Percentiles rank a stretch among this genome's conserved stretches.
Conservation (phyloP, 1,284 basidiomycete species). For the Malassezia sp. region DNA sequence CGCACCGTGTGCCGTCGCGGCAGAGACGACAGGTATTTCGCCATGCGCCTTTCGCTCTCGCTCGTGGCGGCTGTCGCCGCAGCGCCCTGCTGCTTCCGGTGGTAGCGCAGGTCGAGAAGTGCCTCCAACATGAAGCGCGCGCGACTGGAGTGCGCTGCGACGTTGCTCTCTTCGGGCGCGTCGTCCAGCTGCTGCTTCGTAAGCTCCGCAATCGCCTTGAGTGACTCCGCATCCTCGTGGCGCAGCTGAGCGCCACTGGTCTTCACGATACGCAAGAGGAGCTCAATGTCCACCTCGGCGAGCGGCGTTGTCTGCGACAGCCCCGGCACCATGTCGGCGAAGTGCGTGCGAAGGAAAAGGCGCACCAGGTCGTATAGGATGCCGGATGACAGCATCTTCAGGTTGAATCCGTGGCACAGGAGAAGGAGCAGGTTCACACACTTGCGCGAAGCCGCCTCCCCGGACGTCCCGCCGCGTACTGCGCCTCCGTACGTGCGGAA, state of each 20-base stretch:
- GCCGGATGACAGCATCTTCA: conserved; percentile 76
- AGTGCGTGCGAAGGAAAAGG: conserved; percentile 54
- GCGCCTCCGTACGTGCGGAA: conserved; percentile 15
- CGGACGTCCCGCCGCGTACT: conserved; percentile 6
- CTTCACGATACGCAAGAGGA: conserved; percentile 70
- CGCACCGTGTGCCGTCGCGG: conserved; percentile 29
- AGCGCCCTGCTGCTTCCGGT: conserved; percentile 51
- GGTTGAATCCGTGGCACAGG: conserved; percentile 85
- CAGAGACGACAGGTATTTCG: conserved; percentile 32
- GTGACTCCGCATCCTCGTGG: conserved; percentile 31
- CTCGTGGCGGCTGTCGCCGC: conserved; percentile 2
- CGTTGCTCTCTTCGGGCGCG: neutral
- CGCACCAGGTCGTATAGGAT: conserved; percentile 84
- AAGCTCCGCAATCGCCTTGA: conserved; percentile 33
- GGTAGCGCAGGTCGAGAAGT: conserved; percentile 26
- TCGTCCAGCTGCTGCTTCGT: conserved; percentile 23
- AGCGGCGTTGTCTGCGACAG: neutral
- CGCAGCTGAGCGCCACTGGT: conserved; percentile 35
- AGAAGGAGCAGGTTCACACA: conserved; percentile 77
- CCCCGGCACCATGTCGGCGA: conserved; percentile 1
- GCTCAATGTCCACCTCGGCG: conserved; percentile 54
- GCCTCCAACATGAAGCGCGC: conserved; percentile 44
- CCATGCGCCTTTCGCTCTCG: conserved; percentile 20
- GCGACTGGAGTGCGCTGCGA: conserved; percentile 19
- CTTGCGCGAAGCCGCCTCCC: conserved; percentile 63